These are phyloP conservation scores for Globisporangium echinulatum DNA, from an alignment of 352 stramenopile genomes.

Conservation along the genomic window DNA sequence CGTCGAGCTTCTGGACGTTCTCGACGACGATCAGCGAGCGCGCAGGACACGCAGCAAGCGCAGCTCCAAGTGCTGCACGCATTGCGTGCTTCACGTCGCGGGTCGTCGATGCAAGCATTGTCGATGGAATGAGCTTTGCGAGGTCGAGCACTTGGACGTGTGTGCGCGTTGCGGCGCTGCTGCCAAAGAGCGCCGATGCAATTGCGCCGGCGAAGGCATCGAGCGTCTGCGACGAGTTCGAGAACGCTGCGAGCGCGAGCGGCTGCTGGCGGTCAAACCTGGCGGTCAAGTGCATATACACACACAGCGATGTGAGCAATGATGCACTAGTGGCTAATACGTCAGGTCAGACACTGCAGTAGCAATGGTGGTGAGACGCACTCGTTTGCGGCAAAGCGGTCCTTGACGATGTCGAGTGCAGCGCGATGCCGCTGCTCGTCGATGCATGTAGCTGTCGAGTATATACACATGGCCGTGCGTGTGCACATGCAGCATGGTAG, in stretches of 20 bases:
- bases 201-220: conserved; percentile 10
- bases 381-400: conserved; percentile 44
- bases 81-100: conserved; percentile 43
- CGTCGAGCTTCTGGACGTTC: conserved; percentile 40
- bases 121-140: conserved; percentile 15
- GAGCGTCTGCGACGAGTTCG: conserved; percentile 25
- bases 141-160: conserved; percentile 20
- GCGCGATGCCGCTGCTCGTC: conserved; percentile 17
- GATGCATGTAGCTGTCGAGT: conserved; percentile 19
- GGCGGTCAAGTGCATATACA: not conserved
- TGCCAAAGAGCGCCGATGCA: conserved; percentile 6
- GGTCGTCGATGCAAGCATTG: conserved; percentile 22
- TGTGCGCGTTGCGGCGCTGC: not conserved
- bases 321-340: too few relatives aligned
- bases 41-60: conserved; percentile 33
- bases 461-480: not conserved
- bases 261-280: conserved; percentile 39
- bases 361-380: conserved; percentile 5
- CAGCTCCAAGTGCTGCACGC: conserved; percentile 24
- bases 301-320: not conserved
- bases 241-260: conserved; percentile 49
- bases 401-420: conserved; percentile 30
- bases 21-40: conserved; percentile 50
- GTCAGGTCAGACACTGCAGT: not conserved
- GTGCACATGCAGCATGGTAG: too few relatives aligned